Evolutionary conservation across 352 stramenopile genomes (phyloP), one percentile per base, ranked within the genome.

Genomic region (Pythium rishiriense): DNA sequence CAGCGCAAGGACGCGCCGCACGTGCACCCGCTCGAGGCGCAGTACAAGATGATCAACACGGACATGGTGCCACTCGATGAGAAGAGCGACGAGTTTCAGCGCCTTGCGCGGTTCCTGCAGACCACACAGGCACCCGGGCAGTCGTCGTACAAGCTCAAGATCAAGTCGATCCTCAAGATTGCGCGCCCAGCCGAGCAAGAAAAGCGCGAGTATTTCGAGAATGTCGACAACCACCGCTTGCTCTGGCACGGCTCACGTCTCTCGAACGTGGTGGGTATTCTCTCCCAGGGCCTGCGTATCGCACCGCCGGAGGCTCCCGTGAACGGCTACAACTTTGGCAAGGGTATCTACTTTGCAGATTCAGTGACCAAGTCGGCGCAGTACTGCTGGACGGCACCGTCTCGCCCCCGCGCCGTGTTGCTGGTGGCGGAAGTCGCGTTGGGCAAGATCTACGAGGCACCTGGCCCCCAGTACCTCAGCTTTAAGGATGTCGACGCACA

Each of bases 201-300:
- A 0, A 72, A 76, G 56, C 69, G 72, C 10, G 33, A 71, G 1
- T 65, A 72, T 3, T 78, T 88, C n/a, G 54, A 70, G 46, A 59
- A 70, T 3, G 42, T 89, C 12, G 66, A 76, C 66, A 91, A 91
- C 58, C 82, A 89, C 66, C 81, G 75, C 70, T 70, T 97, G 29
- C 63, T 97, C 10, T 97, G 87, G 88, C 88, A 96, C 59, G 88
- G 88, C 24, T 91, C 84, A 9, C 74, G 77, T 80, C 17, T 78
- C 2, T 69, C 76, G 31, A 93, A 92, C 35, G 77, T 88, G 21
- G 68, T 84, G 19, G 85, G 83, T 26, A 90, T 93, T 59, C 46
- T 94, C 5, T 83, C 74, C 0, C 70, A 91, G 47, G 84, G 82
- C 8, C 64, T 94, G 9, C 81, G 81, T 4, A 81, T 93, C 37